phyloP scores from a whole-genome alignment of 768 basidiomycete species.

The Asterophora lycoperdoides region DNA sequence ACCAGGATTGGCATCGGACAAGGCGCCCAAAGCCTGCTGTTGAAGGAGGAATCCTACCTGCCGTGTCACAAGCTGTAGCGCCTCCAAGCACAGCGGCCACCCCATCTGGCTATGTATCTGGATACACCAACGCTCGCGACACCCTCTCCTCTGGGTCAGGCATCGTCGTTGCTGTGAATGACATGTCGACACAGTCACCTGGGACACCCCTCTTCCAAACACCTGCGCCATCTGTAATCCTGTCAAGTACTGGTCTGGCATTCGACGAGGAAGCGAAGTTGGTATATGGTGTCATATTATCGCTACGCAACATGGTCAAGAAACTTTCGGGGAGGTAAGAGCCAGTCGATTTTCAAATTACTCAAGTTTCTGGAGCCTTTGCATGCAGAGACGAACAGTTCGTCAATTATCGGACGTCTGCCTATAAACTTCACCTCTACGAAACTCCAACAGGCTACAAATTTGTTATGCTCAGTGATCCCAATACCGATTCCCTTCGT shows the following conservation, averaged over 20 bases:
- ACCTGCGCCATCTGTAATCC: conserved; percentile 25
- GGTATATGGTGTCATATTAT: conserved; percentile 93
- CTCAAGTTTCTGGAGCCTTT: conserved; percentile 1
- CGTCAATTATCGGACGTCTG: conserved; percentile 83
- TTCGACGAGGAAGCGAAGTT: conserved; percentile 98
- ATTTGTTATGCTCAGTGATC: conserved; percentile 92
- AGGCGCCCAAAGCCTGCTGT: conserved; percentile 68
- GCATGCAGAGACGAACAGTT: conserved; percentile 80
- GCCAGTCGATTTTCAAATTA: neutral
- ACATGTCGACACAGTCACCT: conserved; percentile 32
- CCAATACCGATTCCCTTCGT: conserved; percentile 75
- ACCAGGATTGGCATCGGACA: conserved; percentile 91
- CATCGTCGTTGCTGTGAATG: conserved; percentile 60
- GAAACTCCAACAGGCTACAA: conserved; percentile 92
- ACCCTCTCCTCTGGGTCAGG: conserved; percentile 63
- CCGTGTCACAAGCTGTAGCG: conserved; percentile 70
- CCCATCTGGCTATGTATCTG: conserved; percentile 30
- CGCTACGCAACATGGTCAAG: conserved; percentile 90
- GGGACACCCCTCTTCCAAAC: conserved; percentile 35
- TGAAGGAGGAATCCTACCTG: conserved; percentile 71
- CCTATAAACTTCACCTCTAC: conserved; percentile 91
- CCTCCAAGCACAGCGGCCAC: conserved; percentile 27
- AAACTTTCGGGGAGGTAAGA: conserved; percentile 83
- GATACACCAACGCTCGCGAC: conserved; percentile 57
- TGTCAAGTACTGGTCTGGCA: conserved; percentile 57